These are phyloP conservation scores for Xerocomus minutiporus DNA, from an alignment of 1,284 basidiomycete genomes.

Conservation along the genomic window DNA sequence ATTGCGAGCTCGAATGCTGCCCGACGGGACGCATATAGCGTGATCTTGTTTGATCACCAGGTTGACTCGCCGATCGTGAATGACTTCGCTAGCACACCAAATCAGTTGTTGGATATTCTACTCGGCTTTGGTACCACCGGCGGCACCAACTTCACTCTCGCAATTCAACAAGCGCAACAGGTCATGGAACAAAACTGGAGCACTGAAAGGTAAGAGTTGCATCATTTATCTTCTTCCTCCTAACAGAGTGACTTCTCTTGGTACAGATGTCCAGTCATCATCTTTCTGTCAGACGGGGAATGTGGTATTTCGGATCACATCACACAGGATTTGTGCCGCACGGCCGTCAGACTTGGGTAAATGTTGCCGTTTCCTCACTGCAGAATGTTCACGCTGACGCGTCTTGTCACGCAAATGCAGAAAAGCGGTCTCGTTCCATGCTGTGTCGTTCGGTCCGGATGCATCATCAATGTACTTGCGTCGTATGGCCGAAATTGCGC, in stretches of 20 bases:
- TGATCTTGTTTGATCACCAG: slow-evolving; percentile 46
- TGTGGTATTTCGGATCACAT: slow-evolving; percentile 38
- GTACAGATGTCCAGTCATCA: slow-evolving; percentile 51
- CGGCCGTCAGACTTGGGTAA: slow-evolving; percentile 48
- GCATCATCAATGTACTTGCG: slow-evolving; percentile 35
- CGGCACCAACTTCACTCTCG: slow-evolving; percentile 48
- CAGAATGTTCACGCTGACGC: slow-evolving; percentile 2
- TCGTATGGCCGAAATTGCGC: slow-evolving; percentile 52
- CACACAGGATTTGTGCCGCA: slow-evolving; percentile 45
- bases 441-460: slow-evolving; percentile 52
- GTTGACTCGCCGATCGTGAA: slow-evolving; percentile 36
- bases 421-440: slow-evolving; percentile 54
- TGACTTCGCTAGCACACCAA: slow-evolving; percentile 48
- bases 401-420: slow-evolving; percentile 26
- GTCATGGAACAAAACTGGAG: slow-evolving; percentile 52
- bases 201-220: slow-evolving; percentile 43
- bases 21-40: slow-evolving; percentile 54
- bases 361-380: neutral
- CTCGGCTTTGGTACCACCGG: slow-evolving; percentile 34
- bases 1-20: slow-evolving; percentile 28
- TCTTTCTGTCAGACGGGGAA: slow-evolving; percentile 62
- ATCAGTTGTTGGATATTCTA: slow-evolving; percentile 41
- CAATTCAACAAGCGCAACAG: slow-evolving; percentile 36
- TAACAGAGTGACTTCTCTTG: neutral
- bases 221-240: too few relatives aligned